These are phyloP conservation scores for Kregervanrija pseudodelftensis DNA, from an alignment of 805 yeast species.

Conservation along the genomic window DNA sequence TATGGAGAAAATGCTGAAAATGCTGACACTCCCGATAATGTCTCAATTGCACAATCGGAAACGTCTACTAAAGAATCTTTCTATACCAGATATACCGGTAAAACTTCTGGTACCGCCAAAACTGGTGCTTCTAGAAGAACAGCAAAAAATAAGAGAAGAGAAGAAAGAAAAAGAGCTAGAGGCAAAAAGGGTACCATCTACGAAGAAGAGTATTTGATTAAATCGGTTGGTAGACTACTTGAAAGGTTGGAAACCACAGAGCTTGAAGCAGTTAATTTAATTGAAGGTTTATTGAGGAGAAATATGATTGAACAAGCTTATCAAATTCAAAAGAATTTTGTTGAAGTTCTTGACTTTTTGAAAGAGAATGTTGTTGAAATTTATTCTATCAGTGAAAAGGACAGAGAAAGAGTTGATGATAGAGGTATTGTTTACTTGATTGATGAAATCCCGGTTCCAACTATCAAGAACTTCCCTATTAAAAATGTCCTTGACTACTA, in stretches of 20 bases:
- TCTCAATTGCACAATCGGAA: conserved; percentile 91
- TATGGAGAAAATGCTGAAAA: conserved; percentile 59
- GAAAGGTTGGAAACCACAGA: conserved; percentile 73
- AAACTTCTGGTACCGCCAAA: conserved; percentile 90
- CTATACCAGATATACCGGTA: conserved; percentile 94
- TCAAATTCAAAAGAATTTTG: conserved; percentile 64
- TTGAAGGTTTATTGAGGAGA: conserved; percentile 73
- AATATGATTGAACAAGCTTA: conserved; percentile 71
- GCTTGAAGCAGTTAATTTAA: conserved; percentile 64
- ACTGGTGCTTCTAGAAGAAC: conserved; percentile 95
- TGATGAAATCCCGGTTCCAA: conserved; percentile 71
- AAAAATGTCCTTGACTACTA: conserved; percentile 53
- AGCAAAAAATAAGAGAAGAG: conserved; percentile 86
- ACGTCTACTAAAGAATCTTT: conserved; percentile 89
- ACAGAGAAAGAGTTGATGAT: conserved; percentile 84
- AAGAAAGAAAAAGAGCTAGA: conserved; percentile 90
- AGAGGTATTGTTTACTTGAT: conserved; percentile 75
- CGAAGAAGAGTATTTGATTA: conserved; percentile 90
- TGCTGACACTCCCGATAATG: conserved; percentile 82
- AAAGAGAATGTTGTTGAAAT: conserved; percentile 65
- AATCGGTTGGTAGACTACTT: conserved; percentile 79
- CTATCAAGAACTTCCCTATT: conserved; percentile 54
- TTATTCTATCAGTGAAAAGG: conserved; percentile 73
- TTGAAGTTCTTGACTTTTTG: conserved; percentile 48
- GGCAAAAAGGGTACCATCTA: conserved; percentile 97